A percentile compares a stretch with the other conserved stretches of the same genome.
Evolutionary conservation across 257 asterid species (phyloP).

Genomic region (Haberlea rhodopensis): DNA sequence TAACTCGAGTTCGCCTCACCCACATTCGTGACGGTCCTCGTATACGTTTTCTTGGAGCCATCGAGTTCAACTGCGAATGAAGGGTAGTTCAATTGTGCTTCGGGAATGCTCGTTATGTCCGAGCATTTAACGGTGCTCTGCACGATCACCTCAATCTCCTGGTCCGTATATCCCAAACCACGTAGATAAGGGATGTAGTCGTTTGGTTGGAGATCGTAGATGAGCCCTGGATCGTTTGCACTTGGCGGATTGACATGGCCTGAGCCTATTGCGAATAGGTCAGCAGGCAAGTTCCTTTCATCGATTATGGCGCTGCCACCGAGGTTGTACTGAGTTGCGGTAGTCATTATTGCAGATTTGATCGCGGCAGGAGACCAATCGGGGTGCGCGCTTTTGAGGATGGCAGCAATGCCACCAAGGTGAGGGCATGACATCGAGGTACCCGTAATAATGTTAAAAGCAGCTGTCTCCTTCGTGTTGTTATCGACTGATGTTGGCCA

Average conservation of each 20-base stretch:
- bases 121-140: constrained; percentile 20
- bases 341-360: too few species aligned
- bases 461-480: constrained; percentile 11
- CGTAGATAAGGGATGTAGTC: too few species aligned
- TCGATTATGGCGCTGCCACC: constrained; percentile 6
- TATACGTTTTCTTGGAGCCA: constrained; percentile 13
- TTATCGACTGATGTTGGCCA: constrained; percentile 19
- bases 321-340: too few species aligned
- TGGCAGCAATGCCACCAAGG: constrained; percentile 6
- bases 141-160: constrained; percentile 21
- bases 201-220: too few species aligned
- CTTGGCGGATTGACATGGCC: constrained; percentile 30
- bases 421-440: constrained; percentile 28
- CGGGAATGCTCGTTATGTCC: constrained; percentile 17
- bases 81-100: too few species aligned
- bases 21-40: constrained; percentile 34
- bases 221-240: too few species aligned
- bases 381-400: neutral
- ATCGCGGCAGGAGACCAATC: too few species aligned
- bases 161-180: constrained; percentile 32
- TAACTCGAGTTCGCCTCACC: constrained; percentile 30
- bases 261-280: constrained; percentile 18
- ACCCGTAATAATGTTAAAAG: constrained; percentile 13
- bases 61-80: constrained; percentile 32
- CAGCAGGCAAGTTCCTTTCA: constrained; percentile 12